Evolutionary conservation across 805 yeast species (phyloP), one percentile per base, ranked within the genome.

Genomic region (Candida boleticola): DNA sequence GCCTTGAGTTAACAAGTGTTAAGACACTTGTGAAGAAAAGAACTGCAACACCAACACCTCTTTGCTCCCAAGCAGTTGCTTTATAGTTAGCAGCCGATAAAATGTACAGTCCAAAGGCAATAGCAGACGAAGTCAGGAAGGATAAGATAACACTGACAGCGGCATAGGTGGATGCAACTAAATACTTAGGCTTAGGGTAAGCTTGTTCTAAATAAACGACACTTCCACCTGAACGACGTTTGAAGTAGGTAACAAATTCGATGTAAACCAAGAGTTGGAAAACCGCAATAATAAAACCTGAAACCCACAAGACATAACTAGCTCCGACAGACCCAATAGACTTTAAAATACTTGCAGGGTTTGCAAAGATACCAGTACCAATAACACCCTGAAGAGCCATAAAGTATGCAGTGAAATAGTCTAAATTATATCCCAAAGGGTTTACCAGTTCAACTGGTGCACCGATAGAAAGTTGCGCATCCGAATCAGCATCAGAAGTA

Each of bases 281-380:
- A 14, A 69, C 41, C 4, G 73, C 64, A 39, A 73, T 63, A 25
- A 71, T 36, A 44, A 62, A 70, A 10, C 77, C 72, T 18, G 56
- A 51, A 2, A 64, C 50, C 76, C 77, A 72, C n/a, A 72, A 52
- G 3, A 72, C 63, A 40, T 71, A 72, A 4, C 71, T 52, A 9
- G 72, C 65, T 25, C 77, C 77, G 34, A 72, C 51, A 1, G 73
- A 66, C 1, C 76, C 76, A 41, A 69, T 60, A 1, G 71, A 61
- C n/a, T 54, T 57, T n/a, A 73, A 71, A 43, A 84, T 73, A 1
- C 79, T 68, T 3, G 82, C 77, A 4, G 89, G 86, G 0, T 85
- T 82, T 10, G 85, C 79, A 57, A 84, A 84, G 37, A 84, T 82
- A 62, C 89, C 89, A 0, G 89, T 83, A 48, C 90, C 90, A 34